Conservation (phyloP, 352 stramenopile genomes). For the Globisporangium cystogenes region DNA sequence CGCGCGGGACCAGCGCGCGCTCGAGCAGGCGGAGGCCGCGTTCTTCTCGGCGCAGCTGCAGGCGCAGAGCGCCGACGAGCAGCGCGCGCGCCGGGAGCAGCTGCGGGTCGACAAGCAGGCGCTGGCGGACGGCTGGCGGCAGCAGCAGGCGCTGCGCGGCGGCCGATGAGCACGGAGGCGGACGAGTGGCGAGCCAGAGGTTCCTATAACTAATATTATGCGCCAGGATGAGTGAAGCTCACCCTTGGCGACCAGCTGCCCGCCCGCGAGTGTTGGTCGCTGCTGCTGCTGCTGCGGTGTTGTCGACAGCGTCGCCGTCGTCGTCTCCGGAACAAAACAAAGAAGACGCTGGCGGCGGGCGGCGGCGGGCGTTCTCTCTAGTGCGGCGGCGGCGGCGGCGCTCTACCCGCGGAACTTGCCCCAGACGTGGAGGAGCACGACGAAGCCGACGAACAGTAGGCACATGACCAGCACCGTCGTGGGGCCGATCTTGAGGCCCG, state of each 20-base stretch:
- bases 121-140: conserved; percentile 36
- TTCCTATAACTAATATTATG: too few relatives aligned
- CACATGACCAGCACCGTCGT: conserved; percentile 94
- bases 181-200: too few relatives aligned
- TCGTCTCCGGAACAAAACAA: neutral
- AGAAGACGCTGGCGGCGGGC: too few relatives aligned
- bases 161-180: too few relatives aligned
- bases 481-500: conserved; percentile 94
- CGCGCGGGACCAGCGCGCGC: conserved; percentile 20
- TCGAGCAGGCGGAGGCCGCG: conserved; percentile 54
- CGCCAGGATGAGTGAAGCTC: too few relatives aligned
- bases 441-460: conserved; percentile 94
- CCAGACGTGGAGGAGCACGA: conserved; percentile 97
- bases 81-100: conserved; percentile 14
- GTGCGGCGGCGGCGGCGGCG: neutral
- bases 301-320: neutral
- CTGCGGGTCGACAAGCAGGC: conserved; percentile 29
- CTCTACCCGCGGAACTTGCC: conserved; percentile 92
- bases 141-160: conserved; percentile 30
- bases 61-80: conserved; percentile 28
- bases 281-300: too few relatives aligned
- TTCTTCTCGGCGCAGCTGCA: conserved; percentile 49
- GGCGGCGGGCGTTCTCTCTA: neutral
- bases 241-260: too few relatives aligned
- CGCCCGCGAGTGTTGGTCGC: too few relatives aligned